These are phyloP conservation scores for Komagataella populi DNA, from an alignment of 805 yeast genomes.

Conservation along the genomic window DNA sequence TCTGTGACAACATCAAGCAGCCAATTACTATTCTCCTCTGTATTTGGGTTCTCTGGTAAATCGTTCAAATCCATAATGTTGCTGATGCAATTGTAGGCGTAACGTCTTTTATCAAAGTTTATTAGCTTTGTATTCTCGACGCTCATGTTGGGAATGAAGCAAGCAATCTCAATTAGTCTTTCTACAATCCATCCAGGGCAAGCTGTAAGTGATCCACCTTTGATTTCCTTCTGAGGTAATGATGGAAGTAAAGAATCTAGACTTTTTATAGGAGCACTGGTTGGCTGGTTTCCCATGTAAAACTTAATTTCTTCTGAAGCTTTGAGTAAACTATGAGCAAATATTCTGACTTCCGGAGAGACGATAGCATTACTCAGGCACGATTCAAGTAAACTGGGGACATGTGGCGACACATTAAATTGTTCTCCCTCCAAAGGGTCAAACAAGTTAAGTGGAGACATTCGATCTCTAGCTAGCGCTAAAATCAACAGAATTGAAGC, in stretches of 20 bases:
- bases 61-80: conserved; percentile 34
- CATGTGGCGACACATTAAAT: conserved; percentile 30
- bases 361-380: conserved; percentile 62
- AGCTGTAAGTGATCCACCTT: conserved; percentile 42
- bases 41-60: conserved; percentile 13
- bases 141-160: conserved; percentile 69
- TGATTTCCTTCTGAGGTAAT: not conserved
- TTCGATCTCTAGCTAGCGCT: conserved; percentile 53
- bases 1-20: conserved; percentile 16
- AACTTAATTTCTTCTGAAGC: conserved; percentile 26
- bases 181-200: conserved; percentile 89
- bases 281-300: conserved; percentile 2
- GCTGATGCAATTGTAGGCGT: conserved; percentile 45
- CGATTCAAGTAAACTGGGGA: conserved; percentile 80
- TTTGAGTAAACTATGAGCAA: conserved; percentile 53
- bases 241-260: not conserved
- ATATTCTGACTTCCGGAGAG: conserved; percentile 69
- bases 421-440: conserved; percentile 5
- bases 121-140: conserved; percentile 48
- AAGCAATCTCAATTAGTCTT: conserved; percentile 61
- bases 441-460: conserved; percentile 40
- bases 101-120: conserved; percentile 78
- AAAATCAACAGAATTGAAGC: conserved; percentile 49
- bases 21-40: not conserved
- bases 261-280: conserved; percentile 2